A percentile compares a stretch with the other conserved stretches of the same genome.
phyloP scores from a whole-genome alignment of 192 early-diverging fungal species.

The Coemansia sp. region DNA sequence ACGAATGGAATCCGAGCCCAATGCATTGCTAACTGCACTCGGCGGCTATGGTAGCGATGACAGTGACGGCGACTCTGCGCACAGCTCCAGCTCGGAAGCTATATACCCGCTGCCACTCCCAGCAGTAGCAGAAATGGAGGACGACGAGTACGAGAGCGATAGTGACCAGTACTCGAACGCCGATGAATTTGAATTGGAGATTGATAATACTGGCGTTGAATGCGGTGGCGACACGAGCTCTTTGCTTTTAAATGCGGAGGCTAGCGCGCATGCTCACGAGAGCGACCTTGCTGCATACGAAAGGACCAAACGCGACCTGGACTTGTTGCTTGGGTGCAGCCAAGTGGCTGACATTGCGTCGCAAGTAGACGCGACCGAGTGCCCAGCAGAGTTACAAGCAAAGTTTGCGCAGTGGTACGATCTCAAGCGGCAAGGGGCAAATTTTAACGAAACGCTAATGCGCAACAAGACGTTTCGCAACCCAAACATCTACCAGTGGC shows the following conservation, averaged over 20 bases:
- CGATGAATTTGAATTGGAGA: neutral
- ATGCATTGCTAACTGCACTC: conserved; percentile 36
- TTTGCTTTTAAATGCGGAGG: neutral
- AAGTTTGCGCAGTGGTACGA: conserved; percentile 75
- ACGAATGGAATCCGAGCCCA: conserved; percentile 23
- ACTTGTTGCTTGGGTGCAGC: conserved; percentile 37
- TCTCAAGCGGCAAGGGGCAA: conserved; percentile 64
- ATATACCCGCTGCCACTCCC: neutral
- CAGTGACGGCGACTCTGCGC: conserved; percentile 5
- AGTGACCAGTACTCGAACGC: neutral
- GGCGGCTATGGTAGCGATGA: conserved; percentile 42
- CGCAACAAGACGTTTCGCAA: conserved; percentile 88
- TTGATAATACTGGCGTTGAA: neutral
- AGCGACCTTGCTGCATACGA: conserved; percentile 5
- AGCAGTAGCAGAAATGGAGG: neutral
- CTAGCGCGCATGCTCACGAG: neutral
- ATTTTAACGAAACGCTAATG: conserved; percentile 78
- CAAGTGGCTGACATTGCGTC: conserved; percentile 14
- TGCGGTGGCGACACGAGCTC: neutral
- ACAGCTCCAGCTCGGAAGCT: neutral
- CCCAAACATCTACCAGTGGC: conserved; percentile 83
- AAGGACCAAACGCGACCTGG: conserved; percentile 18
- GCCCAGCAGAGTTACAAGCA: conserved; percentile 63
- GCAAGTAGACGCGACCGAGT: conserved; percentile 20
- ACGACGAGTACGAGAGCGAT: neutral